Percentiles rank a stretch among this genome's conserved stretches.
Conservation (phyloP, 176 grass and related monocot genomes). For the Avena eriantha region DNA sequence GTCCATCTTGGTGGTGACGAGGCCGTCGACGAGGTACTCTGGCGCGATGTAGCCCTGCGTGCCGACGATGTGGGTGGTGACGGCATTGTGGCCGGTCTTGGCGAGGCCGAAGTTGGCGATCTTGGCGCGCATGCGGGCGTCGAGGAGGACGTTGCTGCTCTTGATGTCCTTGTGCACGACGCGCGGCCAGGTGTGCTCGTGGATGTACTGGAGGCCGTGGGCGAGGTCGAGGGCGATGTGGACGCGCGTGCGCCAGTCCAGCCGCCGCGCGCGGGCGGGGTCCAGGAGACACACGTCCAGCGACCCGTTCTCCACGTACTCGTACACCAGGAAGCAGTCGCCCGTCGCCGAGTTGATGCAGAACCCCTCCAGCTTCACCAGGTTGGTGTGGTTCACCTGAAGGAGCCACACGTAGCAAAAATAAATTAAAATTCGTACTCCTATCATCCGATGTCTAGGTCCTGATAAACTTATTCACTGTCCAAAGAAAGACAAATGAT, state of each 20-base stretch:
- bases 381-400: conserved; percentile 97
- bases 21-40: conserved; percentile 86
- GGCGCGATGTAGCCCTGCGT: conserved; percentile 96
- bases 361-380: conserved; percentile 98
- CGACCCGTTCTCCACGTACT: conserved; percentile 94
- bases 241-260: conserved; percentile 76
- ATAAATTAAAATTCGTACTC: neutral
- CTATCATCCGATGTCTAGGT: neutral
- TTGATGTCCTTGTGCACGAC: conserved; percentile 99
- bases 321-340: conserved; percentile 92
- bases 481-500: neutral
- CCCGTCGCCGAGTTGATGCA: conserved; percentile 75
- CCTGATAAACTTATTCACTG: conserved; percentile 22
- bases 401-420: neutral
- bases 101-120: conserved; percentile 99
- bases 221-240: conserved; percentile 92
- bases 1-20: conserved; percentile 98
- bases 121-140: conserved; percentile 78
- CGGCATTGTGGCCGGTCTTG: conserved; percentile 88
- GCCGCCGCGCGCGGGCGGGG: conserved; percentile 36
- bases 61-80: conserved; percentile 96
- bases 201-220: conserved; percentile 95
- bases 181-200: conserved; percentile 99
- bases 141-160: conserved; percentile 92
- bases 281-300: conserved; percentile 74